Base-by-base conservation (phyloP, 1,284 basidiomycete species). In the Ceratobasidium sp. region DNA sequence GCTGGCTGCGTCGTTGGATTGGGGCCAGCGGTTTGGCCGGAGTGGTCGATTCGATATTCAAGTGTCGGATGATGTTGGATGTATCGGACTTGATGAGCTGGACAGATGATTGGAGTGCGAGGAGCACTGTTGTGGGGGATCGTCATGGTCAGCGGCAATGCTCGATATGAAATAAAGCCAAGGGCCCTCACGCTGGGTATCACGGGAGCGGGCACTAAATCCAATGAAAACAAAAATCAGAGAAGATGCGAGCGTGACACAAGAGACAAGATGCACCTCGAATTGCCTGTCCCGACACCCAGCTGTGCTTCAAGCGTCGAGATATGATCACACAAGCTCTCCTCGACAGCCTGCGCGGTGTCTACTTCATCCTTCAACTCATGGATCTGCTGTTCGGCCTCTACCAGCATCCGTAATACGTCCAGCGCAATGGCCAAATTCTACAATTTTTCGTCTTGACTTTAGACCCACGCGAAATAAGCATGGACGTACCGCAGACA, bases 261-360 rank as follows among this genome's bases (percentile, higher is more conserved):
- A 6, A 27, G 14, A 2, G 9, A 27, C 24, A 9, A 29, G 24
- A 39, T 34, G 6, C 14, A 59, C 56, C 56, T 39, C 56, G 56
- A 39, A 11, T 59, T 16, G 34, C 56, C 34, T 19, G 56, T 59
- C 56, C 39, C 37, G 56, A 19, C 56, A 14, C 53, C 29, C 39
- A 69, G 16, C 27, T 69, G 66, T 24, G 51, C 54, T 24, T 69
- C 66, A n/a, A 69, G 66, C n/a, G 41, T 43, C 39, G 66, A 69
- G 41, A 69, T 69, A 24, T 37, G 53, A 41, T 69, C 66, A 39
- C 66, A 48, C 54, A 69, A 34, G 29, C 66, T 69, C 41, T 56
- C 53, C 43, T 69, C 54, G n/a, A 69, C 53, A 22, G 64, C 64
- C 29, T 34, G 49, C 27, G 64, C 64, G 27, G 64, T 66, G 31